These are phyloP conservation scores for Elongisporangium prolatum DNA, from an alignment of 352 stramenopile species.

Conservation along the genomic window DNA sequence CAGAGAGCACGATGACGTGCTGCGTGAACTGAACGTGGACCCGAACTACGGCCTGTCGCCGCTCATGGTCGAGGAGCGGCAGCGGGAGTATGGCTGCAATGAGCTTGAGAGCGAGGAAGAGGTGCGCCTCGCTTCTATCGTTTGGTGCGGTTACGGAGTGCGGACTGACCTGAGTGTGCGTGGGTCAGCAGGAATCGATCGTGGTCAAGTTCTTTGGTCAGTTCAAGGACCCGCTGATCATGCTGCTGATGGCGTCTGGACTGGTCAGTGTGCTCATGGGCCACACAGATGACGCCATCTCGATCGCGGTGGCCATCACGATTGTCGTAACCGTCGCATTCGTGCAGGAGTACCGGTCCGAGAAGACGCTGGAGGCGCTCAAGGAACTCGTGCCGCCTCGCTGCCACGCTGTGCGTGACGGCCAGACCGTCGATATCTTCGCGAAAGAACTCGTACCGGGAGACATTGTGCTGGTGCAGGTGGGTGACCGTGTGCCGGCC, in stretches of 20 bases:
- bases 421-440: slow-evolving; percentile 51
- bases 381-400: slow-evolving; percentile 78
- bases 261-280: slow-evolving; percentile 89
- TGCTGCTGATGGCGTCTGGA: slow-evolving; percentile 93
- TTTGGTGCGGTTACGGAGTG: too few relatives aligned
- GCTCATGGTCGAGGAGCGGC: slow-evolving; percentile 47
- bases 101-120: slow-evolving; percentile 68
- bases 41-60: slow-evolving; percentile 52
- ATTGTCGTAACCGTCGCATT: slow-evolving; percentile 98
- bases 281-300: slow-evolving; percentile 94
- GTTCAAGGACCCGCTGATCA: slow-evolving; percentile 97
- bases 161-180: too few relatives aligned
- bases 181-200: slow-evolving; percentile 56
- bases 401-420: slow-evolving; percentile 61
- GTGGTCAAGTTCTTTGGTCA: slow-evolving; percentile 90
- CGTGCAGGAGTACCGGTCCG: slow-evolving; percentile 85
- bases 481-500: slow-evolving; percentile 91
- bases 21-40: slow-evolving; percentile 63
- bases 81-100: slow-evolving; percentile 69
- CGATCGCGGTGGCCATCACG: slow-evolving; percentile 92
- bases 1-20: slow-evolving; percentile 47
- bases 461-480: slow-evolving; percentile 85
- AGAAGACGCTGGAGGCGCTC: slow-evolving; percentile 83
- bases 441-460: slow-evolving; percentile 79
- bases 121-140: slow-evolving; percentile 1